Evolutionary conservation across 352 stramenopile genomes (phyloP), one percentile per base, ranked within the genome.

Genomic region (Phytopythium vexans): DNA sequence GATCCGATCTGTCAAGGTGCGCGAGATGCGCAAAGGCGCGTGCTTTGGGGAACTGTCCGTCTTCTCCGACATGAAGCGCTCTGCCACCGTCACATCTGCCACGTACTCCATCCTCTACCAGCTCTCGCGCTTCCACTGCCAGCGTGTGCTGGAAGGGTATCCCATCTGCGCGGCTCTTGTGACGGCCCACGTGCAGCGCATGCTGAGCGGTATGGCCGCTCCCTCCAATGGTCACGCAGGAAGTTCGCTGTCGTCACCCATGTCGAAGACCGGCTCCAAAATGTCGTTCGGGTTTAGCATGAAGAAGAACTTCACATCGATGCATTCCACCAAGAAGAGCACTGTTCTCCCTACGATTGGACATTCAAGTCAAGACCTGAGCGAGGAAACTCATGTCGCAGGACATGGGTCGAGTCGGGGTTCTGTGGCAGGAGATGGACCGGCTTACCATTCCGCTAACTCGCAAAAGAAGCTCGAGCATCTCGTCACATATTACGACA

Each of bases 31-130:
- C 9, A 90, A 91, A 52, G 72, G 71, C 4, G 65, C 63, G n/a
- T 92, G 69, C 48, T 82, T 92, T 38, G 82, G 82, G 3, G 82
- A 92, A 40, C 45, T 92, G 1, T 88, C 80, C 0, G 65, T 92
- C 3, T 89, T 92, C 38, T 82, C 75, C 0, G 76, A 70, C 11
- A 66, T 68, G 31, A 69, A 64, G 16, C 62, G 82, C 31, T 73
- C 80, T 0, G 82, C 82, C 10, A 75, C 78, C 0, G 66, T 92
- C 16, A 51, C 79, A 6, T 78, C 81, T 1, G 76, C 66, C 0
- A 92, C 81, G 0, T 92, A 89, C 49, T 78, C 65, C 3, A 82
- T 84, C 33, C 57, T 92, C 1, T 92, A 89, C 62, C 79, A 76
- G 47, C 56, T 92, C 4, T 72, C 74, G n/a, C 65, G 78, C 0